Evolutionary conservation across 768 basidiomycete genomes (phyloP).

Genomic region (Russula sp.): DNA sequence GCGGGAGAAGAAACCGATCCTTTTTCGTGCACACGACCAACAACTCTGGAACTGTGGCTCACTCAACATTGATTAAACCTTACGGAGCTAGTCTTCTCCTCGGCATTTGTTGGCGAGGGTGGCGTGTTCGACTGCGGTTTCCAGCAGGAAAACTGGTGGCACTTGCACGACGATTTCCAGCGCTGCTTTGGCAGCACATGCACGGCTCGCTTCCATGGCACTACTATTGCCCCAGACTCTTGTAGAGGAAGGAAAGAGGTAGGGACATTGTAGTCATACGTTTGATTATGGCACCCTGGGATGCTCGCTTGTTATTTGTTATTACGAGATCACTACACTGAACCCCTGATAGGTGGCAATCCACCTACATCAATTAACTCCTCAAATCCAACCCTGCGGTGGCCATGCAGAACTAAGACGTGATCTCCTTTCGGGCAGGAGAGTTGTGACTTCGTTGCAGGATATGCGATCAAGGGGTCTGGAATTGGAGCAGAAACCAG

Average conservation of each 20-base stretch:
- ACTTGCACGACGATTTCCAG: background rate
- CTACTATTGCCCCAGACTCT: background rate
- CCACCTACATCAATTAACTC: background rate
- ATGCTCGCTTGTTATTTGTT: background rate
- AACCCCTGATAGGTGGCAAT: background rate
- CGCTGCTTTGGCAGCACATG: background rate
- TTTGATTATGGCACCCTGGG: background rate
- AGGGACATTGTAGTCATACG: background rate
- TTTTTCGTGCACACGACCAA: constrained; percentile 14
- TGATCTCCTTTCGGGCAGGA: background rate
- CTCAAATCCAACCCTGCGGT: background rate
- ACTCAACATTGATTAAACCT: background rate
- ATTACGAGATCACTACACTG: background rate
- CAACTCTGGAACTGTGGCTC: background rate
- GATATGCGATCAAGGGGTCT: constrained; percentile 6
- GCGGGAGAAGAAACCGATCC: constrained; percentile 1
- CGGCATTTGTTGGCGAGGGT: background rate
- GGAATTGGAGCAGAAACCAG: constrained; percentile 5
- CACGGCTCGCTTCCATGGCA: background rate
- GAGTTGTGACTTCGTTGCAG: background rate
- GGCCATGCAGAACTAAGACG: background rate
- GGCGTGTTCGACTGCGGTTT: background rate
- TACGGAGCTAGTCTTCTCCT: background rate
- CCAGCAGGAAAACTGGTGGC: background rate
- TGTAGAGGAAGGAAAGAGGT: background rate